Evolutionary conservation across 306 rosid genomes (phyloP).

Genomic region (Corylus heterophylla): DNA sequence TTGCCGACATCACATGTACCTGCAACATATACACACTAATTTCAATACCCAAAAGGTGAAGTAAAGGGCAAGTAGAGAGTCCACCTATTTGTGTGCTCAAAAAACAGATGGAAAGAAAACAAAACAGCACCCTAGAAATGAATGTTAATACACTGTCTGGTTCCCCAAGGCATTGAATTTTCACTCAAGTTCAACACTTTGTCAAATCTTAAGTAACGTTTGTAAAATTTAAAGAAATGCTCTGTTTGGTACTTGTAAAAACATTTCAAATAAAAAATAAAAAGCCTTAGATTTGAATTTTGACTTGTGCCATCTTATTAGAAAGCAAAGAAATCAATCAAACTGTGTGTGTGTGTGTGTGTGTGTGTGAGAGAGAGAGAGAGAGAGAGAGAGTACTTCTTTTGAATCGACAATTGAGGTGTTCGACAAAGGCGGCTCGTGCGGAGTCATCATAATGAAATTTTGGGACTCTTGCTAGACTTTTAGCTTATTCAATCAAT

Average conservation of each 20-base stretch:
- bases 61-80: no score
- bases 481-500: no score
- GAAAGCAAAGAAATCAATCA: not conserved
- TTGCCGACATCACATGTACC: conserved; percentile 88
- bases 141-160: no score
- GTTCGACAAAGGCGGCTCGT: no score
- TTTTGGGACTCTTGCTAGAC: not conserved
- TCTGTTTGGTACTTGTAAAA: not conserved
- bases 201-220: not conserved
- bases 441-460: no score
- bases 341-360: not conserved
- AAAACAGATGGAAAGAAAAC: not conserved
- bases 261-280: not conserved
- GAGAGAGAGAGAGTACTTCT: no score
- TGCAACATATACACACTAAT: conserved; percentile 14
- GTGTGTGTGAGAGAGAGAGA: no score
- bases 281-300: not conserved
- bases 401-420: no score
- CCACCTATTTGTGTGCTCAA: not conserved
- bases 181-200: no score
- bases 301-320: not conserved
- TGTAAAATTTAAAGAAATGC: not conserved
- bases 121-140: no score
- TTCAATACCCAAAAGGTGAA: no score
- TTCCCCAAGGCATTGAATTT: no score